Evolutionary conservation across 805 yeast genomes (phyloP), one percentile per base, ranked within the genome.

Genomic region (Kodamaea lidongshanica): DNA sequence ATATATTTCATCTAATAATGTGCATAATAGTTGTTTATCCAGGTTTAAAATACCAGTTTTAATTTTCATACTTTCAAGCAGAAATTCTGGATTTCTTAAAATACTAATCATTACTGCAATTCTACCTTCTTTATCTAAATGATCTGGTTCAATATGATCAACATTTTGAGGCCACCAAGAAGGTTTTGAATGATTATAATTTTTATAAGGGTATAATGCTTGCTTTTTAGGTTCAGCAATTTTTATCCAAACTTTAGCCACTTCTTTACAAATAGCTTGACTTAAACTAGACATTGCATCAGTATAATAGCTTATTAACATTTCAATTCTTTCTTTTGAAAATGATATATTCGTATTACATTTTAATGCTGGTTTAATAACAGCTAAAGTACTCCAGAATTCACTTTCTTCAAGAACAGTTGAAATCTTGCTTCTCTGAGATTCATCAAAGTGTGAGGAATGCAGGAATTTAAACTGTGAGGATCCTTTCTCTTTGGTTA

Each of bases 111-210:
- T 51, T 14, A 81, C 52, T 4, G 44, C 46, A 12, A 79, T 44
- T 32, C 92, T 56, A 42, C 76, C 79, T 1, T 54, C 56, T 46
- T 77, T 80, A 35, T 61, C 65, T 34, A 82, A 55, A 53, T 82
- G 89, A 47, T 80, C 89, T 0, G 89, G 89, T 45, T 81, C 88
- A 25, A 60, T 63, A 52, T 81, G 89, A 20, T 72, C 57, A 1
- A 77, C 70, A 8, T 39, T 34, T 0, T 24, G 20, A 0, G 88
- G 88, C 92, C 92, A 81, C 88, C 88, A 80, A 4, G 46, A 44
- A 1, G 89, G 92, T 38, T 61, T 70, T 8, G 69, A 42, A 0
- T 15, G 27, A 9, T 69, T 67, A 2, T 74, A 74, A 7, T 48
- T 45, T 32, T 72, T 78, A 48, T 81, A 81, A 3, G 89, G 89